phyloP scores from a whole-genome alignment of 352 stramenopile species.

The Phytophthora vignae region DNA sequence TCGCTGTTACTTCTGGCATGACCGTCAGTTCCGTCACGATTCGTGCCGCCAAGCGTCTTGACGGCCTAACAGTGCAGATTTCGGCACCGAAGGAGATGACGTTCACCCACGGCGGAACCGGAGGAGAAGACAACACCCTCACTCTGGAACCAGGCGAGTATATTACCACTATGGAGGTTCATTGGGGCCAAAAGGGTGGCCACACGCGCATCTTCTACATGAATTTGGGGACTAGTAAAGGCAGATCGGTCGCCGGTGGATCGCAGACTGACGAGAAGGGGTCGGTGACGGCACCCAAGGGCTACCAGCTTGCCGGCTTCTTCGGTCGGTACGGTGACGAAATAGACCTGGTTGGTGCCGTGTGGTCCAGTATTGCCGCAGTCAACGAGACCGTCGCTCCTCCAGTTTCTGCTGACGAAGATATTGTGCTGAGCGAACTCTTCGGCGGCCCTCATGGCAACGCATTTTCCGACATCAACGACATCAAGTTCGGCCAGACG shows the following conservation, averaged over 20 bases:
- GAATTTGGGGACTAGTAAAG: slow-evolving; percentile 15
- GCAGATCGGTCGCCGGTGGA: slow-evolving; percentile 16
- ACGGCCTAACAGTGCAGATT: slow-evolving; percentile 15
- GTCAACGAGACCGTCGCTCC: not conserved
- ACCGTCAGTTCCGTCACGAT: slow-evolving; percentile 35
- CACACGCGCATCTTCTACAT: slow-evolving; percentile 28
- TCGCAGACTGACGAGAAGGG: slow-evolving; percentile 9
- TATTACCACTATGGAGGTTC: slow-evolving; percentile 23
- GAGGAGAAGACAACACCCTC: slow-evolving; percentile 15
- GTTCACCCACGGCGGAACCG: slow-evolving; percentile 30
- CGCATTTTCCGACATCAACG: no score
- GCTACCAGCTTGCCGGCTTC: not conserved
- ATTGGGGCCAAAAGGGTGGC: slow-evolving; percentile 13
- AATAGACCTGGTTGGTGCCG: not conserved
- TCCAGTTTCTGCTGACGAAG: not conserved
- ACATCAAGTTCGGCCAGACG: no score
- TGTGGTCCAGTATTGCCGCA: not conserved
- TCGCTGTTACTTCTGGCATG: slow-evolving; percentile 28
- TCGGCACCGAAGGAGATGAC: slow-evolving; percentile 25
- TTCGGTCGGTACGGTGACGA: slow-evolving; percentile 1
- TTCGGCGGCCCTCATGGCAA: no score
- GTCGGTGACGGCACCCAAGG: not conserved
- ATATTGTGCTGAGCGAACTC: no score
- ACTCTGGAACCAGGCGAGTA: slow-evolving; percentile 21
- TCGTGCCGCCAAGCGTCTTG: slow-evolving; percentile 34